Evolutionary conservation across 139 green algal genomes (phyloP).

Genomic region (Axilococcus clingmanii): DNA sequence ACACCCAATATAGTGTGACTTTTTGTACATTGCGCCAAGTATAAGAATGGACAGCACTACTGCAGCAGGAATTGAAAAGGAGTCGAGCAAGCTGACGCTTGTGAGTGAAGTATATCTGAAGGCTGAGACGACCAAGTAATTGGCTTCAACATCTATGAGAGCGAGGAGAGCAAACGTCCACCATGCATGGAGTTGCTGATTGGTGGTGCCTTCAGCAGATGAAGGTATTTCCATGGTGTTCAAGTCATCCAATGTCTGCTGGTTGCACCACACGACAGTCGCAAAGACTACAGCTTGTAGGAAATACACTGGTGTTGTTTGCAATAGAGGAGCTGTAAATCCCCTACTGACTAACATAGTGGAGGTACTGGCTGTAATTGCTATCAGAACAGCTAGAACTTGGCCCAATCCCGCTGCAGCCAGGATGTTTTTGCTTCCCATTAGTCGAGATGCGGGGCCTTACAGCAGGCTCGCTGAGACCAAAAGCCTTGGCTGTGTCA

Average conservation of each 20-base stretch:
- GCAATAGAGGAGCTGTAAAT: slow-evolving; percentile 43
- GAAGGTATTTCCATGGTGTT: background rate
- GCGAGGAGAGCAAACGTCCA: slow-evolving; percentile 47
- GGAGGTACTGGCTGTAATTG: slow-evolving; percentile 43
- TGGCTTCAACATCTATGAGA: slow-evolving; percentile 64
- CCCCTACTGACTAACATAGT: slow-evolving; percentile 24
- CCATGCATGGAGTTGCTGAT: slow-evolving; percentile 1
- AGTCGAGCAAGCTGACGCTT: slow-evolving; percentile 62
- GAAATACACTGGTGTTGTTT: slow-evolving; percentile 53
- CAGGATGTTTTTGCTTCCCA: too few relatives aligned
- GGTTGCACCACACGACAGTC: too few relatives aligned
- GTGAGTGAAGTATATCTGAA: slow-evolving; percentile 2
- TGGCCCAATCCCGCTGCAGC: too few relatives aligned
- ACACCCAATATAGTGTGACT: slow-evolving; percentile 38
- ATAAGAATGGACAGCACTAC: slow-evolving; percentile 24
- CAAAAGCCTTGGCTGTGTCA: background rate
- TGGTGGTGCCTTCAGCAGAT: background rate
- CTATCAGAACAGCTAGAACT: slow-evolving; percentile 38
- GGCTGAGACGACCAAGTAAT: slow-evolving; percentile 29
- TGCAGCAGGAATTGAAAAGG: slow-evolving; percentile 57
- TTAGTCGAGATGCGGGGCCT: too few relatives aligned
- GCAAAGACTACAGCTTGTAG: slow-evolving; percentile 61
- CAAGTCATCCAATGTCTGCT: background rate
- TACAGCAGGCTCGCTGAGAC: too few relatives aligned
- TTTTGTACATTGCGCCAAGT: slow-evolving; percentile 34